Conservation (phyloP, 345 rosid genomes). For the Pistacia integerrima region DNA sequence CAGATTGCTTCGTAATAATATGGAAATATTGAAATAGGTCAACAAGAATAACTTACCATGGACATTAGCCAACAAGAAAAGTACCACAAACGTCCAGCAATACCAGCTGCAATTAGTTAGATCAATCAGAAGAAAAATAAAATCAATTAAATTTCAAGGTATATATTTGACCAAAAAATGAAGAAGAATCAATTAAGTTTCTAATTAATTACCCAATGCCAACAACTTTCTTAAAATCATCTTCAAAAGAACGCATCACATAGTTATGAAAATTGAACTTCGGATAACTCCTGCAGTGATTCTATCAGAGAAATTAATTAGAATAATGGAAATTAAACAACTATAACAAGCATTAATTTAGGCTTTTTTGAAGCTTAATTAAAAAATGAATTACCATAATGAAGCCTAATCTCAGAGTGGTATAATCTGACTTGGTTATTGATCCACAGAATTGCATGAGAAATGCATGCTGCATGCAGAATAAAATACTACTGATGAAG, state of each 20-base stretch:
- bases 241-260: slow-evolving; percentile 80
- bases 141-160: neutral
- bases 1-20: too few relatives aligned
- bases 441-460: slow-evolving; percentile 76
- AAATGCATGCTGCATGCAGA: slow-evolving; percentile 69
- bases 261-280: slow-evolving; percentile 80
- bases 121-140: neutral
- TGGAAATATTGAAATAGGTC: too few relatives aligned
- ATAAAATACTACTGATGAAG: neutral
- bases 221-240: slow-evolving; percentile 86
- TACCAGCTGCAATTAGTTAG: slow-evolving; percentile 65
- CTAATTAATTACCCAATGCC: slow-evolving; percentile 62
- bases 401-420: slow-evolving; percentile 74
- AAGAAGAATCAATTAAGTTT: neutral
- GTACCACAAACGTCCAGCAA: slow-evolving; percentile 73
- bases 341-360: too few relatives aligned
- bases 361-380: too few relatives aligned
- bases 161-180: too few relatives aligned
- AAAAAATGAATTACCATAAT: slow-evolving; percentile 46
- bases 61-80: slow-evolving; percentile 73
- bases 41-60: slow-evolving; percentile 38
- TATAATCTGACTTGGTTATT: slow-evolving; percentile 71
- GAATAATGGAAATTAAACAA: neutral
- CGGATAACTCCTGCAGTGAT: slow-evolving; percentile 68
- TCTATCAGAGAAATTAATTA: slow-evolving; percentile 34